Conservation (phyloP, 75 land plant species). For the Sequoia sempervirens region DNA sequence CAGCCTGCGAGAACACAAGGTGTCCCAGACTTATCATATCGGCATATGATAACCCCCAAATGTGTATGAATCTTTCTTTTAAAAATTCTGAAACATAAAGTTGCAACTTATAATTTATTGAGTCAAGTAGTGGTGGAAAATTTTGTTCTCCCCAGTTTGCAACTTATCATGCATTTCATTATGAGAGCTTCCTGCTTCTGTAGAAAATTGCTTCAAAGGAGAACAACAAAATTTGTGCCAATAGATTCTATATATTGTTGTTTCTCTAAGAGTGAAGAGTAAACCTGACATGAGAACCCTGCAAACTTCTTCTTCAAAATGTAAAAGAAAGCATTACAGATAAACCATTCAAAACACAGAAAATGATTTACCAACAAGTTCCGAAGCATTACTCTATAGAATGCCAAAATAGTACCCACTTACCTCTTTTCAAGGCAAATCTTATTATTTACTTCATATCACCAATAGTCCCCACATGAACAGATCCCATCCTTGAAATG, state of each 20-base stretch:
- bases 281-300: neutral
- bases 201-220: neutral
- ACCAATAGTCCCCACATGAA: neutral
- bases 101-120: neutral
- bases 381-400: neutral
- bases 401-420: neutral
- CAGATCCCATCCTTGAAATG: constrained; percentile 6
- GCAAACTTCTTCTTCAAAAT: neutral
- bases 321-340: neutral
- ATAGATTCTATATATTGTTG: neutral
- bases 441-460: neutral
- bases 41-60: neutral
- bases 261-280: neutral
- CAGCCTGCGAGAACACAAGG: neutral
- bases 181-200: neutral
- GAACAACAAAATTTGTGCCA: neutral
- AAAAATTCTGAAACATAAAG: neutral
- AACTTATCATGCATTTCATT: neutral
- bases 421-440: neutral
- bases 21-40: neutral
- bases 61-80: neutral
- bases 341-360: neutral
- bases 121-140: neutral
- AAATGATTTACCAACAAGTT: neutral
- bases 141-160: neutral